These are phyloP conservation scores for Leccinum insolens DNA, from an alignment of 1,284 basidiomycete genomes.

Conservation along the genomic window DNA sequence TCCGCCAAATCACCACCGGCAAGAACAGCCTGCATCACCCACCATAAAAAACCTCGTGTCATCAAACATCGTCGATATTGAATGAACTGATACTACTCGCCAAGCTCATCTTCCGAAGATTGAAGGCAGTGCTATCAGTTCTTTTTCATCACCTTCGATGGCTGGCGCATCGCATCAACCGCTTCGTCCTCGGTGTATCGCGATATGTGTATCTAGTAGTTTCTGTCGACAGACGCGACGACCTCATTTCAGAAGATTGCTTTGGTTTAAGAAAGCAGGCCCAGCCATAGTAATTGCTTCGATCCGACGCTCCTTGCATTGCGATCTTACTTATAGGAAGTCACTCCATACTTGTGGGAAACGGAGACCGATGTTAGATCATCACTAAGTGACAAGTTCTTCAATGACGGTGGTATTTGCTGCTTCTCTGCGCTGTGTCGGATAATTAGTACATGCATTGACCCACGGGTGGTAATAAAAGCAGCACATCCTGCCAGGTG, in stretches of 20 bases:
- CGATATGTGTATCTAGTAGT: background rate
- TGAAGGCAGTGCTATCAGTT: background rate
- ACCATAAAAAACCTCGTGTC: background rate
- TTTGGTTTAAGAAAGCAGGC: background rate
- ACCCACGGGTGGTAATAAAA: background rate
- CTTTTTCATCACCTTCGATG: background rate
- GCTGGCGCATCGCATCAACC: background rate
- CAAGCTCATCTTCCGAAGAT: background rate
- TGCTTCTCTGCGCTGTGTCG: background rate
- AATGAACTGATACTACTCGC: background rate
- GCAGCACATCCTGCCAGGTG: background rate
- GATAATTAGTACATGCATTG: accelerated
- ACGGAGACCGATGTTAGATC: background rate
- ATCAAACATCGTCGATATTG: too few species aligned
- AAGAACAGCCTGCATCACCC: background rate
- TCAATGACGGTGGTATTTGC: background rate
- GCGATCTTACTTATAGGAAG: background rate
- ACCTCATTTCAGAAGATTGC: background rate
- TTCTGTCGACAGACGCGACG: background rate
- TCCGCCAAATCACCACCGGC: background rate
- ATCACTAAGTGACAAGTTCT: background rate
- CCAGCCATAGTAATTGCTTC: background rate
- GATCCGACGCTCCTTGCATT: too few species aligned
- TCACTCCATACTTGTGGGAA: background rate
- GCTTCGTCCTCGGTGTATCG: background rate